Base-by-base conservation (phyloP, 208 protist genomes). In the Willaertia magna region DNA sequence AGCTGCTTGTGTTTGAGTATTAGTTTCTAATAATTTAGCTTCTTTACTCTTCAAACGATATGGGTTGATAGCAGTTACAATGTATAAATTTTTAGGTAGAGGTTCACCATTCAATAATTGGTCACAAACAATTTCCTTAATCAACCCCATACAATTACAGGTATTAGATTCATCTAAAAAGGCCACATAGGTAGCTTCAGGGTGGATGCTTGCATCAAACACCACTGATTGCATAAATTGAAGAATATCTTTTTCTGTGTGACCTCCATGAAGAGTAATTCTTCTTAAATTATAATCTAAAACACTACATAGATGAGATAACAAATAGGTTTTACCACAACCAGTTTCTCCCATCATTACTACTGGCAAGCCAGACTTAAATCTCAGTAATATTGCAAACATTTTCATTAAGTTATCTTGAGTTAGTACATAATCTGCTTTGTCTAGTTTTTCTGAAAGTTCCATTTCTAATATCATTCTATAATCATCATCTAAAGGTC, bases 121-220 rank as follows among this genome's bases (percentile, higher is more conserved):
- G 83, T 91, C 22, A 43, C 82, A 87, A n/a, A 93, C 48, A 46
- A 92, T 79, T 74, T 94, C 92, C 18, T 84, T 90, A 74, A 94
- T 44, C 20, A 93, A 44, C 2, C 87, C 87, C 74, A 93, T 88
- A 84, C 82, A 78, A 1, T 74, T 59, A 83, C 86, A 90, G 14
- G 91, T 92, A 90, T 94, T 94, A 84, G 91, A 74, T 86, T 94
- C 93, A 85, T 94, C 93, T 39, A 94, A 85, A 48, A 94, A 94
- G 4, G 89, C 85, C 79, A 85, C 89, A 55, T 67, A 55, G 0
- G 42, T 81, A 14, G 76, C 74, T 39, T 51, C 26, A 9, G 0
- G 18, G 16, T 26, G 34, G 4, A 11, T 30, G 14, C 47, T 75
- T 0, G 85, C 85, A 20, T 86, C n/a, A 3, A 42, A 14, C 6